These are phyloP conservation scores for Talaromyces liani DNA, from an alignment of 495 filamentous ascomycete species.

Conservation along the genomic window DNA sequence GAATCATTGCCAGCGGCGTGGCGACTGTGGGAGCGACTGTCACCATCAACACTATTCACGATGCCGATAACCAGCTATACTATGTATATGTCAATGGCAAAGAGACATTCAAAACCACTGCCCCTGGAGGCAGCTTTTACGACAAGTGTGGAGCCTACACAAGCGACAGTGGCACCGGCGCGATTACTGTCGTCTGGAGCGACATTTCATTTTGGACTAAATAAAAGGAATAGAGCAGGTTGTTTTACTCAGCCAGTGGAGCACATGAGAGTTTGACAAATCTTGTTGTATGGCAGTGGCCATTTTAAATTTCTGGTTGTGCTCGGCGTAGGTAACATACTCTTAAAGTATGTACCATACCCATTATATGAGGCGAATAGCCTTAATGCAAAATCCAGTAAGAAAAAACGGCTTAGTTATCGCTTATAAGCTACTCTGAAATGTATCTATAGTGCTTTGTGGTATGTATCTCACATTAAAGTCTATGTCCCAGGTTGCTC, in stretches of 20 bases:
- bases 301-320: background rate
- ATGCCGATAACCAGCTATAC: background rate
- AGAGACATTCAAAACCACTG: background rate
- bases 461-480: background rate
- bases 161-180: background rate
- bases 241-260: background rate
- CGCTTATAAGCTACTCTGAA: background rate
- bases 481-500: no score
- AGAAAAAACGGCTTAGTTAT: background rate
- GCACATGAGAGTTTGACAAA: background rate
- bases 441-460: background rate
- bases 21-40: slow-evolving; percentile 1
- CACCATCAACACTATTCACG: slow-evolving; percentile 3
- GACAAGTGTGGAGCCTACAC: slow-evolving; percentile 4
- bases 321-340: background rate
- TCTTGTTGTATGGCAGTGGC: background rate
- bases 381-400: background rate
- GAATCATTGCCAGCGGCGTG: background rate
- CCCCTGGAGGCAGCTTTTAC: background rate
- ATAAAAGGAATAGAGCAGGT: background rate
- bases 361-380: background rate
- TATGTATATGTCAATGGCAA: slow-evolving; percentile 3
- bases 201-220: slow-evolving; percentile 3
- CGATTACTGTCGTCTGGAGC: background rate
- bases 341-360: background rate